Evolutionary conservation across 495 filamentous ascomycete genomes (phyloP).

Genomic region (Penicillium cataractarum): DNA sequence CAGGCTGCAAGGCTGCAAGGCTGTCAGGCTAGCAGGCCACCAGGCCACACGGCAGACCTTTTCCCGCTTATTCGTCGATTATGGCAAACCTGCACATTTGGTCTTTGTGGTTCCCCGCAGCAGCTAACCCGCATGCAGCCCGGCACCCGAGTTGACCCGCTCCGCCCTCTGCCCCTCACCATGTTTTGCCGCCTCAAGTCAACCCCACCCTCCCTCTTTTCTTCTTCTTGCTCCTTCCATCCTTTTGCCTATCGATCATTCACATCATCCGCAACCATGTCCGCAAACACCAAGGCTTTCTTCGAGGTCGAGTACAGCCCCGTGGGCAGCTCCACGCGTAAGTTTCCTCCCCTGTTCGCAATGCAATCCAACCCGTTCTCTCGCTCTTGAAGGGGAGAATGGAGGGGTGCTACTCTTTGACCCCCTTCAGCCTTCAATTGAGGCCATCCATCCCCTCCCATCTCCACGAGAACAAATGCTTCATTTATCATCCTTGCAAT

Average conservation of each 20-base stretch:
- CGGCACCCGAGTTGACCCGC: constrained; percentile 36
- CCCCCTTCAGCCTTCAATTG: constrained; percentile 6
- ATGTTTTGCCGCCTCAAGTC: constrained; percentile 56
- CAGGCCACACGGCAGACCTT: too few species aligned
- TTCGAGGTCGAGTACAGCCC: constrained; percentile 68
- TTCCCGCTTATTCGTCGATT: background rate
- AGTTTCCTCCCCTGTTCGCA: constrained; percentile 35
- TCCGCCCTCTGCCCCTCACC: constrained; percentile 49
- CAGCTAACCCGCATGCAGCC: constrained; percentile 33
- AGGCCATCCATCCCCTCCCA: background rate
- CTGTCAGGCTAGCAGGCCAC: constrained; percentile 5
- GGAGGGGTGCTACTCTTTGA: constrained; percentile 23
- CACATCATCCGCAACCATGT: constrained; percentile 67
- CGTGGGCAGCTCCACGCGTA: constrained; percentile 62
- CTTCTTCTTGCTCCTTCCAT: constrained; percentile 51
- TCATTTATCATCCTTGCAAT: constrained; percentile 1
- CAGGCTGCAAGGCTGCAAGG: background rate
- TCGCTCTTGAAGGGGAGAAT: background rate
- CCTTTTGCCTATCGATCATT: constrained; percentile 57
- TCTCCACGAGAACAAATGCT: background rate
- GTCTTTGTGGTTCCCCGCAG: constrained; percentile 23
- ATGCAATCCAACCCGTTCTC: background rate
- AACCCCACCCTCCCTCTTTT: constrained; percentile 54
- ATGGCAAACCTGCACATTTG: constrained; percentile 24
- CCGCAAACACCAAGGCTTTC: constrained; percentile 58